A percentile compares a stretch with the other conserved stretches of the same genome.
Evolutionary conservation across 1,284 basidiomycete species (phyloP).

Genomic region (Cryptococcus maquisensis): DNA sequence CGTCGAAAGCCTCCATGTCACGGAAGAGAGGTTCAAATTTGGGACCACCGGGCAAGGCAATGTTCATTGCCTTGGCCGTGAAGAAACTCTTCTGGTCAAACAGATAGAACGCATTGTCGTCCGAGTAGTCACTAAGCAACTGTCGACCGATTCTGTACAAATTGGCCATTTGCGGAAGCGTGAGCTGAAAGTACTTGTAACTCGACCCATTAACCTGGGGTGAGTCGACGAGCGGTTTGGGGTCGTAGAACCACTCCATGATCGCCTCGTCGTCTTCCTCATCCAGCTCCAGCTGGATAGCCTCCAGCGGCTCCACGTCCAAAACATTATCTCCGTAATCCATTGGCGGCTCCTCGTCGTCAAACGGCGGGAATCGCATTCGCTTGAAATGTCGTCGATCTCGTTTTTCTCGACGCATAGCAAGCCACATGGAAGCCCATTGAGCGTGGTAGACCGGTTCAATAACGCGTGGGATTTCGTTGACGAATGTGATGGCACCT

Average conservation of each 20-base stretch:
- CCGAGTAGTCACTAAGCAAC: slow-evolving; percentile 85
- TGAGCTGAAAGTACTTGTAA: slow-evolving; percentile 89
- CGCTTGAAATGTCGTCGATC: slow-evolving; percentile 99
- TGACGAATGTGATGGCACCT: slow-evolving; percentile 99
- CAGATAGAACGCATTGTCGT: slow-evolving; percentile 82
- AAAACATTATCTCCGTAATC: slow-evolving; percentile 98
- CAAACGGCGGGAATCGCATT: slow-evolving; percentile 99
- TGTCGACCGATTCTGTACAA: slow-evolving; percentile 93
- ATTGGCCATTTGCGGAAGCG: slow-evolving; percentile 92
- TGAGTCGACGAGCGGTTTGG: slow-evolving; percentile 87
- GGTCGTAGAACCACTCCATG: slow-evolving; percentile 98
- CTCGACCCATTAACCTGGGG: slow-evolving; percentile 85
- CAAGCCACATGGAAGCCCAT: slow-evolving; percentile 99
- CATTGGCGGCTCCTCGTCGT: slow-evolving; percentile 97
- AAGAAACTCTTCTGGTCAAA: slow-evolving; percentile 99
- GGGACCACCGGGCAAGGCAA: slow-evolving; percentile 97
- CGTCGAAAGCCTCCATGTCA: slow-evolving; percentile 95
- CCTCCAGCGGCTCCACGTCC: slow-evolving; percentile 96
- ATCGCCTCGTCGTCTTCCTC: slow-evolving; percentile 91
- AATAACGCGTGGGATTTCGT: slow-evolving; percentile 93
- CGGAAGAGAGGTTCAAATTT: slow-evolving; percentile 90
- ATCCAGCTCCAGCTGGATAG: slow-evolving; percentile 95
- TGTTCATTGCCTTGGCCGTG: slow-evolving; percentile 94
- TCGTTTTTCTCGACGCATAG: slow-evolving; percentile 97
- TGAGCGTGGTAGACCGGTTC: slow-evolving; percentile 98